Evolutionary conservation across 768 basidiomycete genomes (phyloP), one percentile per base, ranked within the genome.

Genomic region (Hysterangium stoloniferum): DNA sequence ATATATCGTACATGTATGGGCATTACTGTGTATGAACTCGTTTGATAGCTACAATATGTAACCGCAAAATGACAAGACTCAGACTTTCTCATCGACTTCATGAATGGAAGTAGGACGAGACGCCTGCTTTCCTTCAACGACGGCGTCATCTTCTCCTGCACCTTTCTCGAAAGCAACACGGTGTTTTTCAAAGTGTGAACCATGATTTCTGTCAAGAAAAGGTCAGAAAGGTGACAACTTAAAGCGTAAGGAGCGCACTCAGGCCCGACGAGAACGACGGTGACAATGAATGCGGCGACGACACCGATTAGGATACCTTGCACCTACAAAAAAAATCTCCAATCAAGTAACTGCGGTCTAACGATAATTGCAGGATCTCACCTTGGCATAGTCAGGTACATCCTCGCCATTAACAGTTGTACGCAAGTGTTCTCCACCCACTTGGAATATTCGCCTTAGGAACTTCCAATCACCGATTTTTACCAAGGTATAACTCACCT

Each of bases 281-380:
- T 25, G 38, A 95, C 65, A 35, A 89, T 79, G 56, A 84, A 94
- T 0, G 79, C 82, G 1, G 86, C 73, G 17, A 96, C 84, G 24
- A 76, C 73, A 6, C 92, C 93, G 40, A 96, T 83, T 32, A 97
- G 72, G 60, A 97, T 92, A 34, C 86, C 88, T 69, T 90, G 86
- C 4, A 68, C 53, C 52, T 56, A 29, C 13, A 33, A 15, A 19
- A 24, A 11, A 2, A 35, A 22, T n/a, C n/a, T 4, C 7, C 27
- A 4, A 1, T 28, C 13, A 51, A 17, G 6, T 3, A 9, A 9
- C 22, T 32, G 13, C 6, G n/a, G 9, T n/a, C n/a, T n/a, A n/a
- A n/a, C n/a, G n/a, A n/a, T 12, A 11, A 11, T 6, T 9, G 28
- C 9, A 13, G 20, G 19, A 22, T 17, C 55, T 25, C n/a, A 88